Base-by-base conservation (phyloP, 768 basidiomycete species). In the Mycena latifolia region DNA sequence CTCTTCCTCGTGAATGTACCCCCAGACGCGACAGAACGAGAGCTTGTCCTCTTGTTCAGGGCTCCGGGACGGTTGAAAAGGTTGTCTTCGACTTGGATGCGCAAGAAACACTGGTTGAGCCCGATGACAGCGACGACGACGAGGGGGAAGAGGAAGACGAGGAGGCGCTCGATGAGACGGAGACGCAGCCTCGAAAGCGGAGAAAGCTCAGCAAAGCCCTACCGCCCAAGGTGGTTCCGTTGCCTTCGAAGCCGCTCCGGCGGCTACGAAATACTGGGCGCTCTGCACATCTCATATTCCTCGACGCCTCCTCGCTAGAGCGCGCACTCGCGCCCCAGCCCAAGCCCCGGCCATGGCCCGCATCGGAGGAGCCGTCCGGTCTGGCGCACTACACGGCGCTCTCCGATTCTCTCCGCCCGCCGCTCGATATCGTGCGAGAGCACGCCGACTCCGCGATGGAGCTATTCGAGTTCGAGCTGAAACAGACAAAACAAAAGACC, bases 1-100 rank as follows among this genome's bases (percentile, higher is more conserved):
- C 82, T 97, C 12, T 98, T 98, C 73, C 79, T 96, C 3, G 93
- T 92, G 59, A 98, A 98, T 72, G 79, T 96, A 7, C 95, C 96
- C 2, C 90, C 94, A 60, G 95, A 97, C 75, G 88, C 93, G 4
- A 93, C 93, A 1, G 92, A 93, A 70, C 84, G 92, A 39, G 94
- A 95, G 72, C 77, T 98, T 0, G 80, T 88, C 2, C 78, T 86
- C 14, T 81, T 98, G n/a, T 96, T 96, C 82, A 90, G 73, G 72
- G 83, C 25, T 88, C 85, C 60, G 95, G 96, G 25, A 89, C 89
- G 0, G 84, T 96, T 20, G 96, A 97, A 76, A 82, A 82, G 53
- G 88, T 95, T 12, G 69, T 88, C 1, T 92, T 95, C 71, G 86
- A 89, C 59, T 78, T 80, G 17, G 85, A 87, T 65, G 70, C 78